Evolutionary conservation across 2,329 filamentous ascomycete species (phyloP), one percentile per base, ranked within the genome.

Genomic region (Shiraia sp.): DNA sequence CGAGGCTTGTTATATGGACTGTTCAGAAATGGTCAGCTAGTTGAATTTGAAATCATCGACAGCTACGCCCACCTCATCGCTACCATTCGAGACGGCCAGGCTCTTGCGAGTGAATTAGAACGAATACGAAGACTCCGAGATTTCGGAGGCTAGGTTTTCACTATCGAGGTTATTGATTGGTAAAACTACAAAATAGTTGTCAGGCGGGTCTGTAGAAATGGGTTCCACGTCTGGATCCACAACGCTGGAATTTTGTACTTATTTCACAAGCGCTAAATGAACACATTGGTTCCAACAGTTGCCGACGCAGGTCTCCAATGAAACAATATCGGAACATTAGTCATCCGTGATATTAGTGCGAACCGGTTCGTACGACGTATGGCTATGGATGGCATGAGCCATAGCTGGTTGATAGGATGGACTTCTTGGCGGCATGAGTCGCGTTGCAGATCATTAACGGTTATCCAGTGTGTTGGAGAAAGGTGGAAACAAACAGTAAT

Each of bases 1-100:
- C 56, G 74, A 77, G 50, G 72, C 76, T 28, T 77, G 73, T 57
- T 72, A 67, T 26, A 73, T 72, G 10, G 76, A 76, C 56, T 77
- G 72, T 70, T 62, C 3, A 51, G 63, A 17, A 66, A 62, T 2
- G 75, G 72, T 26, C 72, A 72, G 2, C 61, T 77, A n/a, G 66
- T 71, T 36, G 65, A 59, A 59, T n/a, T 56, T 57, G 4, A 67
- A 75, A 52, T 62, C 64, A 10, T 65, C 65, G 14, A 63, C 58
- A 8, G 47, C 55, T 7, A 65, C 65, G 17, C 72, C 72, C 2
- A 65, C 60, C 6, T 65, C 7, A 63, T 76, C 10, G 60, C 55
- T 3, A 68, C 72, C 4, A 74, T 73, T 4, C 71, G 75, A 13
- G 51, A 56, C 24, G 59, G 63, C 14, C 49, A 53, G 3, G 59